These are phyloP conservation scores for Xylaria bambusicola DNA, from an alignment of 495 filamentous ascomycete species.

Conservation along the genomic window DNA sequence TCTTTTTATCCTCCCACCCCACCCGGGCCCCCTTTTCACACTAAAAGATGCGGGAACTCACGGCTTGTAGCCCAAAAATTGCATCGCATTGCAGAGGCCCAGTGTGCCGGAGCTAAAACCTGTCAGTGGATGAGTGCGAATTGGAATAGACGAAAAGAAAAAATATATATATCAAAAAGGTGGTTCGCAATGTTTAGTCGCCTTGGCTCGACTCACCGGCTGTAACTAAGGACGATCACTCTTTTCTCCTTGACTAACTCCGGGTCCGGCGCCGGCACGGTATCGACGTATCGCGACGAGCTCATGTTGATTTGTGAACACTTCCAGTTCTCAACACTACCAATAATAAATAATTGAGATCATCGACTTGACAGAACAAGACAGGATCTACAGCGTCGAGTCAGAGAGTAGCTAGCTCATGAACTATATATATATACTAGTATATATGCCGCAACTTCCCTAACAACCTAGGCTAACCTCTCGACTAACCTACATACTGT, in stretches of 20 bases:
- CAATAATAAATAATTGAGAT: neutral
- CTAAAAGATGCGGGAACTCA: neutral
- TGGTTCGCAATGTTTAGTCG: neutral
- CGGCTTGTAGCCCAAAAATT: conserved; percentile 2
- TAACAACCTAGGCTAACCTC: too few relatives aligned
- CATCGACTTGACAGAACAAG: too few relatives aligned
- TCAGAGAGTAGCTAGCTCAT: too few relatives aligned
- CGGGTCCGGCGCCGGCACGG: conserved; percentile 7
- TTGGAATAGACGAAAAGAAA: neutral
- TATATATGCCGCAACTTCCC: too few relatives aligned
- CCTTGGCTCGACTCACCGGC: conserved; percentile 9
- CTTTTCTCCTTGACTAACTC: conserved; percentile 18
- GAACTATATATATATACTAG: too few relatives aligned
- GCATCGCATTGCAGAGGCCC: conserved; percentile 16
- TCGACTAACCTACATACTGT: too few relatives aligned
- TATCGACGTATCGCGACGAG: conserved; percentile 20
- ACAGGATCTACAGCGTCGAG: too few relatives aligned
- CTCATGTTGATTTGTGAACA: too few relatives aligned
- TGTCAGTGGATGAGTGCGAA: neutral
- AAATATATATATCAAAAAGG: too few relatives aligned
- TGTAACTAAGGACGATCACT: conserved; percentile 18
- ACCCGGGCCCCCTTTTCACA: neutral
- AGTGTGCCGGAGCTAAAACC: conserved; percentile 10
- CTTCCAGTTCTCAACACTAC: too few relatives aligned
- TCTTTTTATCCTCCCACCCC: neutral